Percentiles rank a stretch among this genome's conserved stretches.
Evolutionary conservation across 2,329 filamentous ascomycete species (phyloP).

Genomic region (Arthrobotrys sphaeroides): DNA sequence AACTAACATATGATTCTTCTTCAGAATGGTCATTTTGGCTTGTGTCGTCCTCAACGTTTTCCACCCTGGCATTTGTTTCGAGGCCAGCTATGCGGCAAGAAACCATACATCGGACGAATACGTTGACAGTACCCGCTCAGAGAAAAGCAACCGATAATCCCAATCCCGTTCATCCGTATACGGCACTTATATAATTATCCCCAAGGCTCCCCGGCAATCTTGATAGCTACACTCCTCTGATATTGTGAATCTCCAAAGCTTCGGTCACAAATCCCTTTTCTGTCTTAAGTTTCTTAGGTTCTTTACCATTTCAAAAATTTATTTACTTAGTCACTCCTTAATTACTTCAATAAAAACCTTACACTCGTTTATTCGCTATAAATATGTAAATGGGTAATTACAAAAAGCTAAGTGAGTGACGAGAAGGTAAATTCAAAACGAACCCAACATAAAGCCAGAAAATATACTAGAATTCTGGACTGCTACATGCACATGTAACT

Average conservation of each 20-base stretch:
- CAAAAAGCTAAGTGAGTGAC: too few relatives aligned
- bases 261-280: neutral
- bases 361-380: neutral
- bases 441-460: too few relatives aligned
- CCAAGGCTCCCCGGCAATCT: too few relatives aligned
- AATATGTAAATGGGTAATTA: neutral
- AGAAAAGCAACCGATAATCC: constrained; percentile 3
- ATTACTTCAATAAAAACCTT: neutral
- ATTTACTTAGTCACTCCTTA: constrained; percentile 3
- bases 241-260: neutral
- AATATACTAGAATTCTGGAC: too few relatives aligned
- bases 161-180: too few relatives aligned
- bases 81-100: constrained; percentile 53
- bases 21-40: constrained; percentile 64
- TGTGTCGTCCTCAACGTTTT: constrained; percentile 64
- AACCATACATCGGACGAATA: constrained; percentile 20
- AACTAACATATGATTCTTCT: constrained; percentile 12
- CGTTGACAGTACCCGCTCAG: constrained; percentile 8
- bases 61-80: constrained; percentile 61
- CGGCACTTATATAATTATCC: too few relatives aligned
- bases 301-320: neutral
- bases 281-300: neutral
- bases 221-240: too few relatives aligned
- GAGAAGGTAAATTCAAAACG: too few relatives aligned
- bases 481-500: neutral